phyloP scores from a whole-genome alignment of 2,329 filamentous ascomycete species.

The Paramyrothecium sp. region DNA sequence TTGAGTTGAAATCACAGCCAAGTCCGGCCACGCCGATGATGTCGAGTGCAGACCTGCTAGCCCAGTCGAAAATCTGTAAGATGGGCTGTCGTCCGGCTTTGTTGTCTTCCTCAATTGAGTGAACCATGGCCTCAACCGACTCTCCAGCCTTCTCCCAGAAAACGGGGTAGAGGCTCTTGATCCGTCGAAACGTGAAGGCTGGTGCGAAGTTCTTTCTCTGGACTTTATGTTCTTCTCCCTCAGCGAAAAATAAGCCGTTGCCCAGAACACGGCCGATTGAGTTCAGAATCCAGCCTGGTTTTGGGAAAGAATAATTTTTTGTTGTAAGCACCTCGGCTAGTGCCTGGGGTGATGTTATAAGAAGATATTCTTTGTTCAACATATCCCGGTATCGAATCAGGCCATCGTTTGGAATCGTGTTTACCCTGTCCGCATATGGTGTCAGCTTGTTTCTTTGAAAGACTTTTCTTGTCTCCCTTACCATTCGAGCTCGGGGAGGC shows the following conservation, averaged over 20 bases:
- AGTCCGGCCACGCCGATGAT: constrained; percentile 31
- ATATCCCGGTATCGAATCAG: constrained; percentile 14
- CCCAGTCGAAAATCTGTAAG: constrained; percentile 8
- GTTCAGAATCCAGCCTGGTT: not conserved
- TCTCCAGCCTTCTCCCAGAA: not conserved
- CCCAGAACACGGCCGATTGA: not conserved
- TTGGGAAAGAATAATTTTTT: not conserved
- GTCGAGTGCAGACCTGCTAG: constrained; percentile 24
- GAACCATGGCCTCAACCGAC: not conserved
- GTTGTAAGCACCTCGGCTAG: not conserved
- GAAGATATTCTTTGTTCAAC: not conserved
- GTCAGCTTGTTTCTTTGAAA: constrained; percentile 12
- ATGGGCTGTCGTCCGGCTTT: not conserved
- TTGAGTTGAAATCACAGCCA: constrained; percentile 29
- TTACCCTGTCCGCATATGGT: constrained; percentile 11
- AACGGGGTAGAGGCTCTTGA: not conserved
- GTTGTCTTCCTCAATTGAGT: not conserved
- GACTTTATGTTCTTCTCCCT: not conserved
- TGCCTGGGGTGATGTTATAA: not conserved
- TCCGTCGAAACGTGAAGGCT: not conserved
- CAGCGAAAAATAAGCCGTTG: not conserved
- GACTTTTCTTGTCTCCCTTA: no score
- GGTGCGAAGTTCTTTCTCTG: not conserved
- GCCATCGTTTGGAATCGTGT: constrained; percentile 15
- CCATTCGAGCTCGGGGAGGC: no score